These are phyloP conservation scores for Rasamsonia emersonii DNA, from an alignment of 2,329 filamentous ascomycete genomes.

Conservation along the genomic window DNA sequence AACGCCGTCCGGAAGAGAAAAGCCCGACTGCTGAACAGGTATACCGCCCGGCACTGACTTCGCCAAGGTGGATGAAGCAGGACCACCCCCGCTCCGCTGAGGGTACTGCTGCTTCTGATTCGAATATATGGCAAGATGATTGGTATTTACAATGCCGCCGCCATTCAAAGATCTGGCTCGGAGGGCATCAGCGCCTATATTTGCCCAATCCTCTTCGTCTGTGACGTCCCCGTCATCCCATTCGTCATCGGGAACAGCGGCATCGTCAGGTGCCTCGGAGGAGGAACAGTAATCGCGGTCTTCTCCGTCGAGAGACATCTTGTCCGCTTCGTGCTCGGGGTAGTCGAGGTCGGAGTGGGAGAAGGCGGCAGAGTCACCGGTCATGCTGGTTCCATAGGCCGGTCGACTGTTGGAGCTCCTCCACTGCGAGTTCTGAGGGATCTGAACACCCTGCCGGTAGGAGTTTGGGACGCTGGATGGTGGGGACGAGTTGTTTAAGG, in stretches of 20 bases:
- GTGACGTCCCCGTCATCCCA: constrained; percentile 80
- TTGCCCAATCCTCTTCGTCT: constrained; percentile 93
- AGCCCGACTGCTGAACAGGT: constrained; percentile 24
- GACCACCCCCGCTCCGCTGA: constrained; percentile 22
- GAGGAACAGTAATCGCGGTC: constrained; percentile 58
- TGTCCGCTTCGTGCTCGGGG: constrained; percentile 71
- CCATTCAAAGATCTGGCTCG: constrained; percentile 54
- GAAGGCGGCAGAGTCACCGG: constrained; percentile 64
- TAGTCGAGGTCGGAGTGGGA: constrained; percentile 60
- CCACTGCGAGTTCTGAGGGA: constrained; percentile 32
- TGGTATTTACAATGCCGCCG: constrained; percentile 30
- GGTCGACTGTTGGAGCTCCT: constrained; percentile 24
- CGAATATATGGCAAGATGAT: constrained; percentile 31
- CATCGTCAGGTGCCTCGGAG: constrained; percentile 60
- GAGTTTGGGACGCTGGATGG: constrained; percentile 41
- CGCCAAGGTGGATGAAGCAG: constrained; percentile 29
- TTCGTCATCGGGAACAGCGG: constrained; percentile 62
- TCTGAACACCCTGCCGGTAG: constrained; percentile 40
- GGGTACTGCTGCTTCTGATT: constrained; percentile 12
- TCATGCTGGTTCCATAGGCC: constrained; percentile 53
- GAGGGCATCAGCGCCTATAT: constrained; percentile 76
- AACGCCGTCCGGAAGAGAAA: constrained; percentile 25
- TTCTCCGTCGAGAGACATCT: constrained; percentile 80
- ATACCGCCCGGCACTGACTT: constrained; percentile 32
- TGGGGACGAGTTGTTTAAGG: constrained; percentile 21